Evolutionary conservation across 352 stramenopile species (phyloP).

Genomic region (Phytophthora cactorum): DNA sequence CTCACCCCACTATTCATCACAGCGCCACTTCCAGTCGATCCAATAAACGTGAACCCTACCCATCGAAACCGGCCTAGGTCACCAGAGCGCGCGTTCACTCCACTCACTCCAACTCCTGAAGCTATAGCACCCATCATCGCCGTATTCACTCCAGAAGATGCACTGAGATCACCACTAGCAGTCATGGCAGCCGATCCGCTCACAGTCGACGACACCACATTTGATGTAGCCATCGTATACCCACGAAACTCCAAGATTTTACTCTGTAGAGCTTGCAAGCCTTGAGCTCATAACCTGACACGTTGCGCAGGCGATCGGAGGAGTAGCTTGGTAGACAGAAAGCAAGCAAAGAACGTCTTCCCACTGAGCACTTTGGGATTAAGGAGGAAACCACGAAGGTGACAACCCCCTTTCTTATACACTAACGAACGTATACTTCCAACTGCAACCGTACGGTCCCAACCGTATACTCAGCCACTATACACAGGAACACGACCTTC

Average conservation of each 20-base stretch:
- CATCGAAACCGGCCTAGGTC: not conserved
- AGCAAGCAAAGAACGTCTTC: not conserved
- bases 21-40: not conserved
- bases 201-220: not conserved
- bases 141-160: not conserved
- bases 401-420: not conserved
- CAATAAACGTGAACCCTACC: not conserved
- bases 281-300: not conserved
- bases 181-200: not conserved
- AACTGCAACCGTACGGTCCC: not conserved
- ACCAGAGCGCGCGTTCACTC: not conserved
- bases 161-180: not conserved
- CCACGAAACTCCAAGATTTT: not conserved
- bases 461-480: not conserved
- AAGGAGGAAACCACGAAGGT: slow-evolving; percentile 12
- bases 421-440: not conserved
- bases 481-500: not conserved
- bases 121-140: not conserved
- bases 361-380: slow-evolving; percentile 1
- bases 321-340: not conserved
- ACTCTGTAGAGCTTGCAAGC: not conserved
- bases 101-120: not conserved
- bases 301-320: not conserved
- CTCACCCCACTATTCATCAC: not conserved
- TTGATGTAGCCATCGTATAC: not conserved